A percentile compares a stretch with the other conserved stretches of the same genome.
phyloP scores from a whole-genome alignment of 345 rosid genomes.

The Carallia brachiata region DNA sequence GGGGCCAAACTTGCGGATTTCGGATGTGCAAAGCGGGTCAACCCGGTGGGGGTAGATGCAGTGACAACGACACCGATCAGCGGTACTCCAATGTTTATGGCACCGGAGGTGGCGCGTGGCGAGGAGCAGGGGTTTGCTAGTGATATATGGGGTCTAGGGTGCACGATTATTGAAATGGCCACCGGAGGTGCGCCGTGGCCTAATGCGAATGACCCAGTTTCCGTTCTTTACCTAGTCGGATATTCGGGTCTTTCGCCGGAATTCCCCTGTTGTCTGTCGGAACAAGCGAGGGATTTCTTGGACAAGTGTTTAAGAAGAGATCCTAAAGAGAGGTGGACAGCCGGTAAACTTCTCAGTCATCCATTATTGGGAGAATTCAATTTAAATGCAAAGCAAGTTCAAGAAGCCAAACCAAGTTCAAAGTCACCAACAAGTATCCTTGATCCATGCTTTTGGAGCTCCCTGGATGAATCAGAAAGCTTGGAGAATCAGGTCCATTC shows the following conservation, averaged over 20 bases:
- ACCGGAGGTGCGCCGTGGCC: constrained; percentile 48
- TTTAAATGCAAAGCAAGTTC: constrained; percentile 18
- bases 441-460: constrained; percentile 60
- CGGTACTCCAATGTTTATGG: constrained; percentile 78
- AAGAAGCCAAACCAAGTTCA: constrained; percentile 31
- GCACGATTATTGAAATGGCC: constrained; percentile 78
- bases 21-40: constrained; percentile 61
- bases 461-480: constrained; percentile 41
- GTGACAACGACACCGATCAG: constrained; percentile 21
- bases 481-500: constrained; percentile 24
- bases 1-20: constrained; percentile 70
- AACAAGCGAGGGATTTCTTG: constrained; percentile 39
- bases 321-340: constrained; percentile 43
- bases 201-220: constrained; percentile 21
- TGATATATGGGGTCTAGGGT: constrained; percentile 77
- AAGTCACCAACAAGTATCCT: constrained; percentile 74
- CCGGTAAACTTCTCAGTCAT: constrained; percentile 36
- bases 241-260: constrained; percentile 36
- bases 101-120: constrained; percentile 86
- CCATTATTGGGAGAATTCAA: constrained; percentile 32
- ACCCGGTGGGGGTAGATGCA: constrained; percentile 11
- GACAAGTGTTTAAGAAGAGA: constrained; percentile 42
- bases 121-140: constrained; percentile 58
- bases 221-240: constrained; percentile 35
- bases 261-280: constrained; percentile 28